Evolutionary conservation across 768 basidiomycete species (phyloP), one percentile per base, ranked within the genome.

Genomic region (Calocera cornea): DNA sequence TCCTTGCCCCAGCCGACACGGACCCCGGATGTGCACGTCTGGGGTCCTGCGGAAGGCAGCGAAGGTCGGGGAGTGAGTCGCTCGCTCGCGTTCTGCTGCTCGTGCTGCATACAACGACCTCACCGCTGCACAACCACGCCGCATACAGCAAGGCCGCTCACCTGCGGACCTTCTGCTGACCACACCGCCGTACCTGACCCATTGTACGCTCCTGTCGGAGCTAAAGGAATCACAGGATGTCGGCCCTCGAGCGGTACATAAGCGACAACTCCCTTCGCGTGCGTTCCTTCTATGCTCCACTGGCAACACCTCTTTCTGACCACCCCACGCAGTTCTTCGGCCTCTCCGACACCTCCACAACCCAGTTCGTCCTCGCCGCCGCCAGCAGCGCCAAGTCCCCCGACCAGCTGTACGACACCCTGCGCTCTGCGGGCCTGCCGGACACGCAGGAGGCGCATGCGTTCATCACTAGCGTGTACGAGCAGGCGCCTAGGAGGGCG

Each of bases 311-410:
- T n/a, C 2, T 24, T 67, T 70, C 8, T 34, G 22, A 63, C 47
- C 22, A 1, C n/a, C 12, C 33, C n/a, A 19, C 68, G 16, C 71
- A 92, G 90, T 83, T 93, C 71, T 88, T 95, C 72, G 90, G 90
- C 66, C 83, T 91, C 54, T 86, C 93, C 24, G 90, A 95, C 77
- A 82, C 82, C 70, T 91, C 84, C 70, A 90, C 89, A 69, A 84
- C 92, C 71, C 88, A 92, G 79, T 97, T 87, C 76, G 87, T 97
- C 38, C 80, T 91, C 75, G 91, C 91, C 64, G 87, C 89, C 77
- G 92, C 91, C n/a, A 86, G 88, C 2, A 86, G 88, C 66, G 83
- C 92, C 66, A 95, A 95, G 76, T 84, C 87, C 10, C 82, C 90
- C 12, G 87, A 91, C 41, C 83, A 83, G 47, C 83, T 97, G 41